Evolutionary conservation across 176 grass and related monocot genomes (phyloP).

Genomic region (Stipa capillata): DNA sequence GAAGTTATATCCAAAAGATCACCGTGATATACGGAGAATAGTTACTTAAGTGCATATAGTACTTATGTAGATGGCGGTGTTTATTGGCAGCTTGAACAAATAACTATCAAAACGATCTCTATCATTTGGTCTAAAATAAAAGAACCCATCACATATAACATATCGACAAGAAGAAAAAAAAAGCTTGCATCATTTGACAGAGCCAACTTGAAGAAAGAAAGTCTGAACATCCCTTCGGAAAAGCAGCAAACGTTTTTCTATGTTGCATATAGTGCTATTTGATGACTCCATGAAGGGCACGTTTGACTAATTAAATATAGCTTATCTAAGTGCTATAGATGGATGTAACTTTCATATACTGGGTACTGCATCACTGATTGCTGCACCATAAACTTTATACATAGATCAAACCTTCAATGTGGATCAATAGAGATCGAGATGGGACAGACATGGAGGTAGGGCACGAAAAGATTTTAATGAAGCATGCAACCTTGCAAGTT

Average conservation of each 20-base stretch:
- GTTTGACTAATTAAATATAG: neutral
- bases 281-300: neutral
- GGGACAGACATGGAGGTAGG: neutral
- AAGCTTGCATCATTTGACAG: neutral
- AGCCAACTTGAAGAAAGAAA: neutral
- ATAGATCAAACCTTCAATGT: neutral
- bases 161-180: neutral
- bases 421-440: neutral
- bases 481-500: neutral
- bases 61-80: neutral
- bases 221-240: neutral
- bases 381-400: constrained; percentile 8
- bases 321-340: neutral
- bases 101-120: neutral
- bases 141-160: neutral
- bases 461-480: neutral
- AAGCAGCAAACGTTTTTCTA: neutral
- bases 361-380: neutral
- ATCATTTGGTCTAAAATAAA: neutral
- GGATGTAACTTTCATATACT: constrained; percentile 17
- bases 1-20: no score
- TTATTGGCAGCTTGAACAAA: neutral
- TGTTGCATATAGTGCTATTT: neutral
- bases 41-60: neutral
- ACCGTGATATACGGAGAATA: no score